These are phyloP conservation scores for Colletotrichum coccodes DNA, from an alignment of 2,329 filamentous ascomycete species.

Conservation along the genomic window DNA sequence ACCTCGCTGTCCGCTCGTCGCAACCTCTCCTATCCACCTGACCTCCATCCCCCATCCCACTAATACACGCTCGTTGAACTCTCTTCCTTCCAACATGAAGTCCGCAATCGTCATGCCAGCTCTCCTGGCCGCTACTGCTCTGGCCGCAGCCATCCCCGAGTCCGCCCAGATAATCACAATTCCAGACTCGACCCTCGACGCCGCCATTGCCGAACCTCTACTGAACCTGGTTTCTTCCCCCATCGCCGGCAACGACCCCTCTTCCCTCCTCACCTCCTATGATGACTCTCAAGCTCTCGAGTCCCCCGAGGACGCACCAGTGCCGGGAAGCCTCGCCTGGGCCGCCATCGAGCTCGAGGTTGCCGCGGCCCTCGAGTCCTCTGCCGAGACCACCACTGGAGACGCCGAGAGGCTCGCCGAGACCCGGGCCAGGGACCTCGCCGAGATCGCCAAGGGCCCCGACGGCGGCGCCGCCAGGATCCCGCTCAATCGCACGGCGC, in stretches of 20 bases:
- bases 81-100: constrained; percentile 10
- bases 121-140: constrained; percentile 1
- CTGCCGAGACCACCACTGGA: not conserved
- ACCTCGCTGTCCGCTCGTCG: not conserved
- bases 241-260: not conserved
- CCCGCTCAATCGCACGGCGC: too few species aligned
- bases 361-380: not conserved
- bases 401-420: not conserved
- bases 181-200: not conserved
- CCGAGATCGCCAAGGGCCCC: not conserved
- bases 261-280: not conserved
- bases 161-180: not conserved
- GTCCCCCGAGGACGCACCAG: not conserved
- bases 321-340: constrained; percentile 5
- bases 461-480: not conserved
- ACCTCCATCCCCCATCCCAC: not conserved
- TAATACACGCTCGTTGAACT: not conserved
- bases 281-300: too few species aligned
- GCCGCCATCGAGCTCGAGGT: not conserved
- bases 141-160: not conserved
- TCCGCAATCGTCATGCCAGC: constrained; percentile 10
- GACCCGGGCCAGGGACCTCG: not conserved
- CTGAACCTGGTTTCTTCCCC: not conserved
- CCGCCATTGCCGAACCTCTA: not conserved
- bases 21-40: not conserved